Conservation (phyloP, 371 early-diverging fungal species). For the Zopfochytrium polystomum region DNA sequence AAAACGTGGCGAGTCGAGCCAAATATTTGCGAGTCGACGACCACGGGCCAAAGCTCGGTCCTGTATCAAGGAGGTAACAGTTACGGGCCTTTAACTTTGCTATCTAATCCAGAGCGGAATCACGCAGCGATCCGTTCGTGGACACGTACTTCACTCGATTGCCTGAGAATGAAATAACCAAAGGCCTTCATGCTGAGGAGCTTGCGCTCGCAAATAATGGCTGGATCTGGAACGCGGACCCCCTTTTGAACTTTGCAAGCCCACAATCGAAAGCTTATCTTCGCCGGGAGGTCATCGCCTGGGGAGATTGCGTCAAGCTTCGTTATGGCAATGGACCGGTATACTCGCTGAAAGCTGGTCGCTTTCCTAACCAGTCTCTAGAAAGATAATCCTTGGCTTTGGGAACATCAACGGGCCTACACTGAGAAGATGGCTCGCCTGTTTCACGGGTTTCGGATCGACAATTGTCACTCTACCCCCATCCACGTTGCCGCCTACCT, state of each 20-base stretch:
- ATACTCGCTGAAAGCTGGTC: constrained; percentile 26
- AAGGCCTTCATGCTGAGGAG: constrained; percentile 51
- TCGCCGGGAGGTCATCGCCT: constrained; percentile 88
- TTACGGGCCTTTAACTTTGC: no score
- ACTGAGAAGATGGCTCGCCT: constrained; percentile 80
- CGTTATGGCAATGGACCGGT: constrained; percentile 81
- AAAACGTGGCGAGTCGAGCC: constrained; percentile 74
- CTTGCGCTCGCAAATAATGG: constrained; percentile 90
- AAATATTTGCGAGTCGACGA: constrained; percentile 80
- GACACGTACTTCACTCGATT: constrained; percentile 87
- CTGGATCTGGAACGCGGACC: constrained; percentile 98
- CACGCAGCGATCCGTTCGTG: constrained; percentile 70
- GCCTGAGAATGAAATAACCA: constrained; percentile 36
- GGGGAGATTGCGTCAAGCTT: constrained; percentile 98
- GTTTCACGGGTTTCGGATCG: constrained; percentile 95
- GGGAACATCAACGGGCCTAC: constrained; percentile 88
- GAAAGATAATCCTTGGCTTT: constrained; percentile 91
- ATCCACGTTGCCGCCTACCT: constrained; percentile 89
- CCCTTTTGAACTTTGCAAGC: constrained; percentile 87
- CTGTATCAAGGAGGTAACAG: constrained; percentile 35
- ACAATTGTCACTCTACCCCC: constrained; percentile 98
- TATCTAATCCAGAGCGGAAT: no score
- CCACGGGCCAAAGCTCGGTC: constrained; percentile 59
- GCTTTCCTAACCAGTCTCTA: constrained; percentile 1
- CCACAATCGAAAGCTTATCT: constrained; percentile 82